Evolutionary conservation across 495 filamentous ascomycete species (phyloP).

Genomic region (Oidiodendron maius): DNA sequence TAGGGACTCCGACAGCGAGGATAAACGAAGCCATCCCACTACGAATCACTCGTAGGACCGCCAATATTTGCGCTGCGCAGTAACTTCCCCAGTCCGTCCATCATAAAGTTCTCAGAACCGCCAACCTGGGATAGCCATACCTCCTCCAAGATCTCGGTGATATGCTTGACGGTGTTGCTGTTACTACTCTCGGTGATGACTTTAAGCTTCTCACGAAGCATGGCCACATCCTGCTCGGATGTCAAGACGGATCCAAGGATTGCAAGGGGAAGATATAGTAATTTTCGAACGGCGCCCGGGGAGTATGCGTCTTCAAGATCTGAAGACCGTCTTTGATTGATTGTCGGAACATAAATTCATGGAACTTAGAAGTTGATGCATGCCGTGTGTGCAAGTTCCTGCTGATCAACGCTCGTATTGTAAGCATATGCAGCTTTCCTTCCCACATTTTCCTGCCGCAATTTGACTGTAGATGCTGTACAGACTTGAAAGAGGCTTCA

Average conservation of each 20-base stretch:
- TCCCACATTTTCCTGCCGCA: background rate
- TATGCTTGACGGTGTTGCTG: background rate
- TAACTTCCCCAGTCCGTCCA: too few relatives aligned
- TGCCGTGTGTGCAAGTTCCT: background rate
- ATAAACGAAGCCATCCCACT: too few relatives aligned
- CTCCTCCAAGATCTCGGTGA: background rate
- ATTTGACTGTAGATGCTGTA: background rate
- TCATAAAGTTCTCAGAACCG: too few relatives aligned
- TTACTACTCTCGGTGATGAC: background rate
- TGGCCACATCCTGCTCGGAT: background rate
- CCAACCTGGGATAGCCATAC: too few relatives aligned
- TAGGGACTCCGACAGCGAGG: too few relatives aligned
- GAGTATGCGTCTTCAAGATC: background rate
- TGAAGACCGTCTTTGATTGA: too few relatives aligned
- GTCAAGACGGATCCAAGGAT: background rate
- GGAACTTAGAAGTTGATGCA: too few relatives aligned
- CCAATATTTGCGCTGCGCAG: too few relatives aligned
- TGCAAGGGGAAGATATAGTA: background rate
- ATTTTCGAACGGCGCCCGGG: background rate
- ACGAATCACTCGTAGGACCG: too few relatives aligned
- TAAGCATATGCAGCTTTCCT: background rate
- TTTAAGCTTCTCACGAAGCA: background rate
- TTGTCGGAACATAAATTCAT: too few relatives aligned
- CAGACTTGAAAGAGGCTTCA: background rate
- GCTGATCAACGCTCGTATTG: background rate